Conservation (phyloP, 768 basidiomycete genomes). For the Boletus edulis region DNA sequence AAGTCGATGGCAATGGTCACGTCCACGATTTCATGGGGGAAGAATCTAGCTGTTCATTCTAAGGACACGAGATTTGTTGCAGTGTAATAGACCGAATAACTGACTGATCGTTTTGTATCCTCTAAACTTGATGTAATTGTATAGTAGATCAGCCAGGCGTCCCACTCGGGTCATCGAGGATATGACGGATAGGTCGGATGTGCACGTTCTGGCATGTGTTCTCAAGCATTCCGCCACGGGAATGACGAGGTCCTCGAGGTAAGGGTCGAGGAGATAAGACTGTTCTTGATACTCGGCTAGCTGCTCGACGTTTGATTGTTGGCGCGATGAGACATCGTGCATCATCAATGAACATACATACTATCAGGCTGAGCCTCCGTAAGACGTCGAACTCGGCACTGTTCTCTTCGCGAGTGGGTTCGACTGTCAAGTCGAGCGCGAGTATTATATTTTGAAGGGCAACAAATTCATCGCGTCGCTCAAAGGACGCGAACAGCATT, state of each 20-base stretch:
- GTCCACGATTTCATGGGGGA: slow-evolving; percentile 89
- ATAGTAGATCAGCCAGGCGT: slow-evolving; percentile 62
- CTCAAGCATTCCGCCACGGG: slow-evolving; percentile 72
- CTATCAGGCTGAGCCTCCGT: slow-evolving; percentile 47
- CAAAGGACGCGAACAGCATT: slow-evolving; percentile 55
- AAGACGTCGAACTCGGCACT: slow-evolving; percentile 40
- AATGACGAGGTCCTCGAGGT: slow-evolving; percentile 71
- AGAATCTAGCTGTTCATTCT: slow-evolving; percentile 70
- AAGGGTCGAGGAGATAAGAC: slow-evolving; percentile 88
- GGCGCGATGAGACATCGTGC: background rate
- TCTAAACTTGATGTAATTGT: slow-evolving; percentile 81
- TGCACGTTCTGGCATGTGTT: slow-evolving; percentile 44
- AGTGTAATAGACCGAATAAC: slow-evolving; percentile 28
- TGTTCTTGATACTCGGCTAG: slow-evolving; percentile 91
- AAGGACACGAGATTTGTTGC: slow-evolving; percentile 11
- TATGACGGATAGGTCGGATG: slow-evolving; percentile 23
- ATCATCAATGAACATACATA: slow-evolving; percentile 34
- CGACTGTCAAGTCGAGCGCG: slow-evolving; percentile 40
- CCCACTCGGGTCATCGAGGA: slow-evolving; percentile 42
- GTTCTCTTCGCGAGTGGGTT: slow-evolving; percentile 44
- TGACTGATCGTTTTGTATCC: slow-evolving; percentile 90
- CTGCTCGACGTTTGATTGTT: slow-evolving; percentile 38
- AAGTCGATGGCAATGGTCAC: slow-evolving; percentile 72
- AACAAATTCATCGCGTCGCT: slow-evolving; percentile 58
- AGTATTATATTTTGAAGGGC: slow-evolving; percentile 52